These are phyloP conservation scores for Penicillium polonicum DNA, from an alignment of 2,329 filamentous ascomycete genomes.

Conservation along the genomic window DNA sequence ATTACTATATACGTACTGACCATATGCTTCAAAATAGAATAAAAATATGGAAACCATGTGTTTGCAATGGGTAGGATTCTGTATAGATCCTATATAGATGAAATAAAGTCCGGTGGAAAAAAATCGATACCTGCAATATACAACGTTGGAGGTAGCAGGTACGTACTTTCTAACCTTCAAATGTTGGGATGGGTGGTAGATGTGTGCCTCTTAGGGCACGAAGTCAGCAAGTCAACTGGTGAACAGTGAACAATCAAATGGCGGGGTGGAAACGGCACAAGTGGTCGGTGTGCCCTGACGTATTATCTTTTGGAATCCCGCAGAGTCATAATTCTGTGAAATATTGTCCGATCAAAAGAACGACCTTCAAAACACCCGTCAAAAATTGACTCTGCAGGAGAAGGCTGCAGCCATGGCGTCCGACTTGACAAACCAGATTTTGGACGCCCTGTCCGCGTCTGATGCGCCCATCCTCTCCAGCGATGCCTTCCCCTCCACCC, in stretches of 20 bases:
- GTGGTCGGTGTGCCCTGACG: constrained; percentile 29
- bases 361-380: constrained; percentile 16
- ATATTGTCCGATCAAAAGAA: constrained; percentile 26
- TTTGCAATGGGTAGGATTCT: neutral
- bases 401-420: constrained; percentile 41
- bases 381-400: constrained; percentile 26
- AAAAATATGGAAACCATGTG: neutral
- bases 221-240: neutral
- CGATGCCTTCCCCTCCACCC: constrained; percentile 65
- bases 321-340: constrained; percentile 34
- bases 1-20: neutral
- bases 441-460: constrained; percentile 63
- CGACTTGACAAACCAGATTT: constrained; percentile 64
- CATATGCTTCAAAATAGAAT: neutral
- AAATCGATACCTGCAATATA: neutral
- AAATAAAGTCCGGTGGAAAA: neutral
- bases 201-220: neutral
- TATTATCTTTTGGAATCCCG: constrained; percentile 21
- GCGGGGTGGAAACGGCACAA: constrained; percentile 22
- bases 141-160: neutral
- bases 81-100: neutral
- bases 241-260: neutral
- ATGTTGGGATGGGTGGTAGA: neutral
- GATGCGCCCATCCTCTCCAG: constrained; percentile 64
- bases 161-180: neutral